Evolutionary conservation across 2,329 filamentous ascomycete genomes (phyloP), one percentile per base, ranked within the genome.

Genomic region (Talaromyces funiculosus): DNA sequence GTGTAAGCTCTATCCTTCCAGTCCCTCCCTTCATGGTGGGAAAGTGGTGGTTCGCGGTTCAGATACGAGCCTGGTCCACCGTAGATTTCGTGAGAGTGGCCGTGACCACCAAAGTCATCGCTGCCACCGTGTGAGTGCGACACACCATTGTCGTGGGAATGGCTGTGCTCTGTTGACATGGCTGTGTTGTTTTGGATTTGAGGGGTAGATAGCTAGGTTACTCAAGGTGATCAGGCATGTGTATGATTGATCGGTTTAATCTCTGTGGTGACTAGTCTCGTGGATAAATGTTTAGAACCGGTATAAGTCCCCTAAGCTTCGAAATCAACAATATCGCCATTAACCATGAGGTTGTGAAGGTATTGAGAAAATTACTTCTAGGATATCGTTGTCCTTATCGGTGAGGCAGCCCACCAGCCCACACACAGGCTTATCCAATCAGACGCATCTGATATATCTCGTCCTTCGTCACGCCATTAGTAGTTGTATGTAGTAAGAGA

Each of bases 1-100:
- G 94, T 97, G 71, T 97, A 99, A 14, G 92, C 92, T 61, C 94
- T 84, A 65, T 96, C 90, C 29, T 83, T 83, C 90, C 92, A 99
- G 72, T 92, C 83, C 59, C 93, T 84, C 10, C 92, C 92, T 12
- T 62, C 60, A 31, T 62, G 60, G 67, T 96, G 90, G 65, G 92
- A 85, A 60, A 97, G 89, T 64, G 93, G 94, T 90, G 96, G 92
- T 78, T 97, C 94, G 16, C 94, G 87, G 55, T 88, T 88, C 33
- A 94, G 77, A 73, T 89, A 97, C 71, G 91, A 96, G 47, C 94
- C 94, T 0, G 94, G 94, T 0, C 93, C 93, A 71, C 94, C 88
- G 67, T 97, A 88, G 70, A 97, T 92, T 81, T 97, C 94, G 75
- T 97, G 94, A 1, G 88, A 90, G 80, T 99, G 94, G 68, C 94